phyloP scores from a whole-genome alignment of 2,329 filamentous ascomycete genomes.

The Zymoseptoria crescenta region DNA sequence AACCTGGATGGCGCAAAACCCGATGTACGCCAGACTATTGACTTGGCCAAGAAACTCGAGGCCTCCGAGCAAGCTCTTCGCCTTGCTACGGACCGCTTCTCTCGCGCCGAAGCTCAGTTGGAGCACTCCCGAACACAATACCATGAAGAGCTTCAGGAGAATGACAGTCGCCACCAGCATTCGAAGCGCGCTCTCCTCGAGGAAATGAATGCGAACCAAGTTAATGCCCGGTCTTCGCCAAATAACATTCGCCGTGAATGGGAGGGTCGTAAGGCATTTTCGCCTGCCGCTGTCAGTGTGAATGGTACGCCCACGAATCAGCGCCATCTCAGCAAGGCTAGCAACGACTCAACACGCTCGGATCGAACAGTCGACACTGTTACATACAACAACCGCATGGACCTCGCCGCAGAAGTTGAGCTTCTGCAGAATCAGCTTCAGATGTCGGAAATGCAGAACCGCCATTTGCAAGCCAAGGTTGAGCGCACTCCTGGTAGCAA shows the following conservation, averaged over 20 bases:
- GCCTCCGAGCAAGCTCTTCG: constrained; percentile 81
- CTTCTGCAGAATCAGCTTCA: constrained; percentile 91
- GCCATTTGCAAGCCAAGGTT: constrained; percentile 81
- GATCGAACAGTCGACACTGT: constrained; percentile 79
- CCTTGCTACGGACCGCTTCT: constrained; percentile 71
- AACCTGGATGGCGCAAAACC: constrained; percentile 62
- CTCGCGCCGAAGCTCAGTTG: constrained; percentile 75
- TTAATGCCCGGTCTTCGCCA: constrained; percentile 63
- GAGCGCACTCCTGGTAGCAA: constrained; percentile 58
- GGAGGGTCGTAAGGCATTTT: constrained; percentile 56
- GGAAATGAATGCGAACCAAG: constrained; percentile 79
- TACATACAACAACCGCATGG: constrained; percentile 80
- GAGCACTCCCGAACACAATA: constrained; percentile 67
- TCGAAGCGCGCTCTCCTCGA: constrained; percentile 70
- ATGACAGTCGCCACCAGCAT: constrained; percentile 53
- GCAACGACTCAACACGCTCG: constrained; percentile 70
- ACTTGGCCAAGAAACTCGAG: constrained; percentile 79
- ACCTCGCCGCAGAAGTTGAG: constrained; percentile 82
- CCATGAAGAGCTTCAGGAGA: constrained; percentile 61
- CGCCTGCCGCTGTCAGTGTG: constrained; percentile 53
- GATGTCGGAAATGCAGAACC: constrained; percentile 89
- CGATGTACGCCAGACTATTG: constrained; percentile 58
- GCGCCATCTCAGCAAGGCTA: constrained; percentile 58
- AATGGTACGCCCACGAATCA: constrained; percentile 61
- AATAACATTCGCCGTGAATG: constrained; percentile 58